Evolutionary conservation across 2,329 filamentous ascomycete genomes (phyloP).

Genomic region (Shiraia bambusicola): DNA sequence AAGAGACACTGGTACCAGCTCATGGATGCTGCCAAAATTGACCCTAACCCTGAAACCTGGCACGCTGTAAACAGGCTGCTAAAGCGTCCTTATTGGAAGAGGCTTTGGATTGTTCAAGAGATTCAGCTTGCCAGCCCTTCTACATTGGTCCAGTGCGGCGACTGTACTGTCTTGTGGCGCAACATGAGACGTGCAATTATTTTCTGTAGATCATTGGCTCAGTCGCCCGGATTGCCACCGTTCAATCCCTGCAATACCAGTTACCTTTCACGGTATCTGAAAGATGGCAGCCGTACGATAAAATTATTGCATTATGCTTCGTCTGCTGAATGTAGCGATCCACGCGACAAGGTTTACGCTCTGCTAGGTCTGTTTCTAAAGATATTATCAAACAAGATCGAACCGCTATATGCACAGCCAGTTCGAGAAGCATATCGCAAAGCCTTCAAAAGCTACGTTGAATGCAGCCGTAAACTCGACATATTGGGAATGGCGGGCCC

Average conservation of each 20-base stretch:
- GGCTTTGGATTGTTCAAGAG: conserved; percentile 7
- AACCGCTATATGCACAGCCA: not conserved
- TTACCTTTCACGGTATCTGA: not conserved
- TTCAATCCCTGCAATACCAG: no score
- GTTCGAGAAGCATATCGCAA: not conserved
- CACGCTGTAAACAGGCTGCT: not conserved
- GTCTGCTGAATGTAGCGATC: not conserved
- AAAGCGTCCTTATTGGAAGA: conserved; percentile 1
- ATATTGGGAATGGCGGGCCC: not conserved
- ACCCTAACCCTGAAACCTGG: not conserved
- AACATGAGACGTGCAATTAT: not conserved
- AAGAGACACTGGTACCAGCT: not conserved
- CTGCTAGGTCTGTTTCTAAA: not conserved
- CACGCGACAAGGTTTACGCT: conserved; percentile 1
- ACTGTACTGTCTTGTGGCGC: not conserved
- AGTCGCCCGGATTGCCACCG: no score
- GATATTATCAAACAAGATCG: not conserved
- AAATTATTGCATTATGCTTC: not conserved
- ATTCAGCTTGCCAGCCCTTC: not conserved
- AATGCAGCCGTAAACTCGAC: conserved; percentile 1
- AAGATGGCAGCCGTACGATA: not conserved
- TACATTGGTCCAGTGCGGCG: conserved; percentile 1
- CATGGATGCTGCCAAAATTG: not conserved
- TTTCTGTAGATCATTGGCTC: no score
- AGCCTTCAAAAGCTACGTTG: not conserved